Percentiles rank a stretch among this genome's conserved stretches.
These are phyloP conservation scores for Suhomyces terraborum DNA, from an alignment of 1,139 yeast genomes.

Conservation along the genomic window DNA sequence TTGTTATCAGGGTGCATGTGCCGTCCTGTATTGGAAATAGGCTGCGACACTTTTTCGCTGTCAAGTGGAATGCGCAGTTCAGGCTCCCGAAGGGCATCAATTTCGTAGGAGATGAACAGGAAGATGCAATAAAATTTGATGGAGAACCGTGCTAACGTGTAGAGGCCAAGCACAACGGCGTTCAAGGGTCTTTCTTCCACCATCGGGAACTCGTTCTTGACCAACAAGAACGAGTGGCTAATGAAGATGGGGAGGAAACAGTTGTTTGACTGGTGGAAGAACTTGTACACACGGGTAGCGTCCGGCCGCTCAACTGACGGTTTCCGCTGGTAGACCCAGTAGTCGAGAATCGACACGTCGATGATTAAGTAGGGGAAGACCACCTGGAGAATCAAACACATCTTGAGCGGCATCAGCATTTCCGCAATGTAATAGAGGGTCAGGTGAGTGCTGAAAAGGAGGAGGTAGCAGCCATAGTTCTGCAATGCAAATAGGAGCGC, in stretches of 20 bases:
- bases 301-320: background rate
- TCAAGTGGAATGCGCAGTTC: background rate
- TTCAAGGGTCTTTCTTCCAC: slow-evolving; percentile 1
- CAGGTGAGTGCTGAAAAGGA: slow-evolving; percentile 14
- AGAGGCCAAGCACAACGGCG: slow-evolving; percentile 6
- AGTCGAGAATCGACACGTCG: slow-evolving; percentile 18
- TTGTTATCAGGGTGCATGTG: background rate
- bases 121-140: slow-evolving; percentile 32
- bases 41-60: slow-evolving; percentile 1
- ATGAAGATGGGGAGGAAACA: slow-evolving; percentile 32
- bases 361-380: slow-evolving; percentile 24
- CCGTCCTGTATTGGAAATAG: background rate
- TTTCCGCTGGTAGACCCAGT: background rate
- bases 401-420: slow-evolving; percentile 11
- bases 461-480: slow-evolving; percentile 19
- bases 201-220: slow-evolving; percentile 23
- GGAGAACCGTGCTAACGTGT: slow-evolving; percentile 22
- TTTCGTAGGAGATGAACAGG: slow-evolving; percentile 28
- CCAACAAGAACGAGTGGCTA: slow-evolving; percentile 29
- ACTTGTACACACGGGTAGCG: slow-evolving; percentile 1
- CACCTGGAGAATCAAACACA: slow-evolving; percentile 20
- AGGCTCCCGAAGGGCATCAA: slow-evolving; percentile 17
- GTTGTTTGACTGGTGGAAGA: slow-evolving; percentile 28
- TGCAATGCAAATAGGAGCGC: slow-evolving; percentile 19
- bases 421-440: slow-evolving; percentile 15